Percentiles rank a stretch among this genome's conserved stretches.
Evolutionary conservation across 176 grass and related monocot species (phyloP).

Genomic region (Oryza brachyantha): DNA sequence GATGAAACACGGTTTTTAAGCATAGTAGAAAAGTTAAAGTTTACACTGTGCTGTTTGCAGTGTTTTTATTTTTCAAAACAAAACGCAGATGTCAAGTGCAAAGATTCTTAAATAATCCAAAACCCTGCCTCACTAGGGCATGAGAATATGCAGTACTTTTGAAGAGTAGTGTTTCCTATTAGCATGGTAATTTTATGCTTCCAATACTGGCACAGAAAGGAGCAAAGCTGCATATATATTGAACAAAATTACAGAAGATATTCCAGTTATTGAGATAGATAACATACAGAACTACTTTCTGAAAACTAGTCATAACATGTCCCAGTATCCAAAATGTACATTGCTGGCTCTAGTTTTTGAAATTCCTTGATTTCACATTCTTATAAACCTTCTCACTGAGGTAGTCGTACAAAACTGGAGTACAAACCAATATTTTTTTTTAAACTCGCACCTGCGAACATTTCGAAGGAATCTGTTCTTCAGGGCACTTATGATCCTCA

Average conservation of each 20-base stretch:
- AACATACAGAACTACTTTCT: slow-evolving; percentile 6
- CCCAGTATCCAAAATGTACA: background rate
- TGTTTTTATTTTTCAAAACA: background rate
- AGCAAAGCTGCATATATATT: background rate
- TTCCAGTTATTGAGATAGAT: slow-evolving; percentile 12
- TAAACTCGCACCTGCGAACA: slow-evolving; percentile 70
- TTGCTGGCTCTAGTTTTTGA: background rate
- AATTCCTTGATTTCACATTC: background rate
- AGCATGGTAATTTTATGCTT: slow-evolving; percentile 21
- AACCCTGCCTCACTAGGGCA: background rate
- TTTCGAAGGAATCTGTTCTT: slow-evolving; percentile 73
- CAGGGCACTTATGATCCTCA: slow-evolving; percentile 79
- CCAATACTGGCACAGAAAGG: background rate
- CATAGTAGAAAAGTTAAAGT: background rate
- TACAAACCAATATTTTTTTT: background rate
- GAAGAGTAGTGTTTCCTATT: background rate
- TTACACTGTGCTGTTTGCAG: background rate
- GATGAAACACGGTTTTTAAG: background rate
- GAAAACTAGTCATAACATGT: background rate
- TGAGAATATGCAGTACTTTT: background rate
- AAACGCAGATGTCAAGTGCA: background rate
- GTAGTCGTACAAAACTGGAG: slow-evolving; percentile 21
- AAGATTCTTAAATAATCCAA: slow-evolving; percentile 23
- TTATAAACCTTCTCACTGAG: background rate
- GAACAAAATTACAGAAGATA: slow-evolving; percentile 1